Conservation (phyloP, 345 rosid genomes). For the Schrenkiella parvula region DNA sequence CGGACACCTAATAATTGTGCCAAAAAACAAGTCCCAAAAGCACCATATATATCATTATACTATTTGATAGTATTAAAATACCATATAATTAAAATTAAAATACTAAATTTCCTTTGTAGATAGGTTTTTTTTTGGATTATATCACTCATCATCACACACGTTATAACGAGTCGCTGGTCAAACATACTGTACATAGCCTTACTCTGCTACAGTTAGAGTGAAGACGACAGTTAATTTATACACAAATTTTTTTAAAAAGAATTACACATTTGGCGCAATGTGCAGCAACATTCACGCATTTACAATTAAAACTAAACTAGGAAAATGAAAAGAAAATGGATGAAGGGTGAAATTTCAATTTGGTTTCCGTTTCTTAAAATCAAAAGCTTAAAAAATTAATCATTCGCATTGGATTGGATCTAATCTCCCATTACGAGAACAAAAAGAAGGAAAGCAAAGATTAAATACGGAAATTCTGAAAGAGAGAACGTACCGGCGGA, state of each 20-base stretch:
- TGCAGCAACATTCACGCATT: neutral
- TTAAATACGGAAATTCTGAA: neutral
- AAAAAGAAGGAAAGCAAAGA: neutral
- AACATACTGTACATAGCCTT: conserved; percentile 18
- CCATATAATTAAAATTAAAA: neutral
- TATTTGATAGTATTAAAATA: neutral
- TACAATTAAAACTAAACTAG: neutral
- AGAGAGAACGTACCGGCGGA: conserved; percentile 44
- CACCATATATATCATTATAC: neutral
- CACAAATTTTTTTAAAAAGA: neutral
- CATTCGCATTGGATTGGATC: neutral
- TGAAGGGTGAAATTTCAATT: neutral
- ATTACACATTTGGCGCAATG: neutral
- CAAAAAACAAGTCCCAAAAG: conserved; percentile 18
- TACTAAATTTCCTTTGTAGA: neutral
- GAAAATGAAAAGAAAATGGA: neutral
- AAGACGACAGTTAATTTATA: neutral
- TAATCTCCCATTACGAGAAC: neutral
- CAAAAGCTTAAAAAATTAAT: neutral
- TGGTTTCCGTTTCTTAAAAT: neutral
- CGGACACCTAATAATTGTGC: conserved; percentile 30
- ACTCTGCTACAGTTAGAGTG: conserved; percentile 15
- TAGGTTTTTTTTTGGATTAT: neutral
- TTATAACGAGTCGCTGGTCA: conserved; percentile 11
- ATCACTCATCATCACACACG: conserved; percentile 7